phyloP scores from a whole-genome alignment of 345 rosid genomes.

The Syzygium jambos region DNA sequence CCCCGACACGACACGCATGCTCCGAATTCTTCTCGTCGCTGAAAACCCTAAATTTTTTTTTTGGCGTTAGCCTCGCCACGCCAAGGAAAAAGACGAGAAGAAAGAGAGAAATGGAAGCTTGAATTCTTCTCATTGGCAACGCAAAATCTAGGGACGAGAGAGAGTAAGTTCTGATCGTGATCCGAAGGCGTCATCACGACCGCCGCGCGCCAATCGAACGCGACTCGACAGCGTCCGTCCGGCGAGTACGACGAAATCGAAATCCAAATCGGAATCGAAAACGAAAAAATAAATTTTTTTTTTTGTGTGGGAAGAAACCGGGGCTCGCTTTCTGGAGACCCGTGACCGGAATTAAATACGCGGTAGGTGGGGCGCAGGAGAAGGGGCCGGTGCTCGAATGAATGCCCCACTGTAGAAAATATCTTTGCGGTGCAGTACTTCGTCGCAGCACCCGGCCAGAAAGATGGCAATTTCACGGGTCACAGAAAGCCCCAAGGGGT shows the following conservation, averaged over 20 bases:
- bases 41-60: no score
- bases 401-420: no score
- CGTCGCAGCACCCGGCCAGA: no score
- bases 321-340: background rate
- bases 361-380: background rate
- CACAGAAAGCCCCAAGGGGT: no score
- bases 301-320: background rate
- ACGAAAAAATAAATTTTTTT: no score
- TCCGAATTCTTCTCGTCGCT: background rate
- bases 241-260: background rate
- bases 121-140: background rate
- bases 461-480: no score
- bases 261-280: no score
- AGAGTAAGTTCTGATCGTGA: background rate
- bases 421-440: no score
- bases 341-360: slow-evolving; percentile 27
- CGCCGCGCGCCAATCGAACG: background rate
- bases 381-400: no score
- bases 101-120: no score
- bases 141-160: background rate
- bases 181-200: background rate
- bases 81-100: background rate
- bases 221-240: background rate
- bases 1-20: background rate
- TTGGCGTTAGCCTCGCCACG: no score